Base-by-base conservation (phyloP, 2,329 filamentous ascomycete genomes). In the Alternaria gaisen region DNA sequence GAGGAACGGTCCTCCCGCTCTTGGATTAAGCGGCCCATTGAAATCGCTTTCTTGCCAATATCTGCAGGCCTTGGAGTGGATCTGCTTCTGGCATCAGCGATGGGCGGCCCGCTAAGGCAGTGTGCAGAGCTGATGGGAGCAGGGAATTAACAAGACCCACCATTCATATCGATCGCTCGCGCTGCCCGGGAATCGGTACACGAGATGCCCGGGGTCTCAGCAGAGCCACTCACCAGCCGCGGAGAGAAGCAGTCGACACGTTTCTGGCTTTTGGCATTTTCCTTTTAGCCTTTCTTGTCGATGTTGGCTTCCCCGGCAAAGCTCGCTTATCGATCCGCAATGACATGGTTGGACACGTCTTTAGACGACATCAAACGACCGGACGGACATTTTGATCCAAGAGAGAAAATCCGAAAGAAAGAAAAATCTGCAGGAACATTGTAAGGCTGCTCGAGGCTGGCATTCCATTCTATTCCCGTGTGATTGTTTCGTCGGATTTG, bases 1-100 rank as follows among this genome's bases (percentile, higher is more conserved):
- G 42, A 47, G 47, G 53, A 48, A 56, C 53, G 57, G 57, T 51
- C 53, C 47, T 60, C 54, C 58, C 58, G 57, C 57, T 36, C 22
- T 50, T 22, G 47, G 24, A 24, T 51, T 34, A 50, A 56, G 44
- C 54, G 44, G 44, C 28, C 38, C 38, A 56, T 41, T 56, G 26
- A 38, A 20, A 51, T 56, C 38, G 38, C 44, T 56, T 24, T 12
- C 54, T 51, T 34, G 40, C 44, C 40, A 46, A 56, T 44, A 56
- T 44, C 52, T 26, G 58, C 46, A 50, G 47, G 53, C 58, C 53
- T 34, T 22, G 28, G 34, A 32, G 8, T 10, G 12, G 58, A 60
- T 60, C 58, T 46, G 46, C 58, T 30, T 11, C 58, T 42, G 32
- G 53, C 53, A 60, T 59, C 51, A 50, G 56, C 26, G 53, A 47